Evolutionary conservation across 148 eudicot species (phyloP).

Genomic region (Nepenthes mirabilis): DNA sequence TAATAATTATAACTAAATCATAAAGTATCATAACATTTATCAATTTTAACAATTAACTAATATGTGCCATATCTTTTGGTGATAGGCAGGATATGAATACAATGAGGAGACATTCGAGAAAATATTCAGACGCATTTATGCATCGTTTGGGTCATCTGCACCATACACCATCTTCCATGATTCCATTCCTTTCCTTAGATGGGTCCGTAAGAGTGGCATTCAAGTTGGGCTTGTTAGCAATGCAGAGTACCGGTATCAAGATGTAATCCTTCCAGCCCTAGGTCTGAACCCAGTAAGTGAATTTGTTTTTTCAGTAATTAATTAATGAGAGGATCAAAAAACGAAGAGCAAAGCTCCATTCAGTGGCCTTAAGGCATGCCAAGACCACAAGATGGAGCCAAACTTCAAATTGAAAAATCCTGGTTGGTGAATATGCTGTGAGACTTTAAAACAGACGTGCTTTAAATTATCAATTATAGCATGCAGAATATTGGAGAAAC

Average conservation of each 20-base stretch:
- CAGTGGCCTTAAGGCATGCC: too few species aligned
- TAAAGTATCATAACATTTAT: background rate
- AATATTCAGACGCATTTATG: conserved; percentile 79
- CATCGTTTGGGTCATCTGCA: conserved; percentile 87
- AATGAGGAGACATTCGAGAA: conserved; percentile 94
- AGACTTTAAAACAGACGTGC: too few species aligned
- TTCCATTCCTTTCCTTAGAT: conserved; percentile 79
- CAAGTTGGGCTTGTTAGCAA: conserved; percentile 92
- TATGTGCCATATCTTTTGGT: conserved; percentile 1
- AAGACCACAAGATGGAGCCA: too few species aligned
- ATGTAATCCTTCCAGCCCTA: conserved; percentile 89
- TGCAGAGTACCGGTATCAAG: conserved; percentile 86
- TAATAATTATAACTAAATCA: too few species aligned
- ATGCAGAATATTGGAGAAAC: too few species aligned
- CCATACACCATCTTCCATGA: conserved; percentile 76
- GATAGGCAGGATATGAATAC: conserved; percentile 91
- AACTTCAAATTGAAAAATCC: too few species aligned
- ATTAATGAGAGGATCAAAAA: too few species aligned
- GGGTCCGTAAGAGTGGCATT: conserved; percentile 58
- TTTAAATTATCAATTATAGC: too few species aligned
- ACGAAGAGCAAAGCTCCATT: too few species aligned
- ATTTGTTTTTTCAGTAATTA: too few species aligned
- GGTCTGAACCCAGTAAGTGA: conserved; percentile 57
- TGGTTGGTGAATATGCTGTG: too few species aligned
- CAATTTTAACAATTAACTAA: too few species aligned